A percentile compares a stretch with the other conserved stretches of the same genome.
Evolutionary conservation across 1,284 basidiomycete genomes (phyloP).

Genomic region (Neolentinus lepideus): DNA sequence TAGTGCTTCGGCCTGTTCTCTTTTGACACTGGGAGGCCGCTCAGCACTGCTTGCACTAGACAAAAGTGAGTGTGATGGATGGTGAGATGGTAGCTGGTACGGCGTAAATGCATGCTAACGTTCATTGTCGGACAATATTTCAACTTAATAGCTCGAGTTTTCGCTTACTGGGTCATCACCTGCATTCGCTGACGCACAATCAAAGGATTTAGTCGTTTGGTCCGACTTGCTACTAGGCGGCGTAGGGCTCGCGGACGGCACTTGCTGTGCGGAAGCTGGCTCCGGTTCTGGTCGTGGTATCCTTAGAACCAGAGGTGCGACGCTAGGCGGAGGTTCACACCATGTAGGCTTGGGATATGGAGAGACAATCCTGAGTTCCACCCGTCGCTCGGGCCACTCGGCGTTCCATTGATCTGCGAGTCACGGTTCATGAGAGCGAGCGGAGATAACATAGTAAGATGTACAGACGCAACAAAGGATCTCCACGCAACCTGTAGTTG

Average conservation of each 20-base stretch:
- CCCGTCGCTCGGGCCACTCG: background rate
- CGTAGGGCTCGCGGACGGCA: no score
- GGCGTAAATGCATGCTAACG: background rate
- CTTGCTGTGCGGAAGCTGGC: no score
- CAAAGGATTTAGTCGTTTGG: no score
- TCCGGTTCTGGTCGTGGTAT: background rate
- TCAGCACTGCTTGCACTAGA: no score
- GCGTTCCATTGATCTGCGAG: background rate
- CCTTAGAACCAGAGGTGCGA: background rate
- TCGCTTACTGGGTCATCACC: no score
- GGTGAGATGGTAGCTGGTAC: background rate
- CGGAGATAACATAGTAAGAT: background rate
- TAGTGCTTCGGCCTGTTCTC: background rate
- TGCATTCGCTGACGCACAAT: no score
- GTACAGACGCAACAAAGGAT: constrained; percentile 21
- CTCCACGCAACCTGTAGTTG: constrained; percentile 20
- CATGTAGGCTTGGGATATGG: background rate
- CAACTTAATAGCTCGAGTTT: no score
- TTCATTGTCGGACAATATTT: no score
- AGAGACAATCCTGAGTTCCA: background rate
- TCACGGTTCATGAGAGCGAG: background rate
- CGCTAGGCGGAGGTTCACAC: background rate
- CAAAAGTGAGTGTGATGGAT: background rate
- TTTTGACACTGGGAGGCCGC: background rate
- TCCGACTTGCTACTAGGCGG: no score